Base-by-base conservation (phyloP, 306 rosid genomes). In the Chamaecrista fasciculata region DNA sequence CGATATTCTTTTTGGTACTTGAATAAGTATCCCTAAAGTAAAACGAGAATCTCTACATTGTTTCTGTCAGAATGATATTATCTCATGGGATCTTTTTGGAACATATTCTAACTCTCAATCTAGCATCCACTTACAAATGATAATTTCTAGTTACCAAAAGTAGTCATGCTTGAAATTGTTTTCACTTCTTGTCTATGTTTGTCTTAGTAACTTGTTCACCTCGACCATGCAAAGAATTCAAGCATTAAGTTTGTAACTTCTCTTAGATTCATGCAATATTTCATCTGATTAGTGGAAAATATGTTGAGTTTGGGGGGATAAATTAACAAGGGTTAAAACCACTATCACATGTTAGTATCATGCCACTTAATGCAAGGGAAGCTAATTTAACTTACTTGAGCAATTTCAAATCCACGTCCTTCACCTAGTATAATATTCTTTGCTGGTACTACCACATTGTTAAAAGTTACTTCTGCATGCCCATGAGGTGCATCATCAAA, bases 401-500 rank as follows among this genome's bases (percentile, higher is more conserved):
- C 97, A 57, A 94, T 94, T 88, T 94, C 99, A 71, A 94, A 91
- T 76, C 99, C 97, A 10, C 99, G 86, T 52, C 99, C 97, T 78
- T 94, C 99, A 29, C 99, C 99, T 37, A 89, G 74, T 76, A 94
- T 8, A 73, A 94, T 94, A 72, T 91, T 94, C 53, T 68, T 81
- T 11, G 83, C 92, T 6, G 96, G 92, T 72, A 91, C 97, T 37
- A 63, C 11, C 21, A 91, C 99, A 75, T 91, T 91, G 26, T 87
- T 95, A 75, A 94, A 87, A 64, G 60, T 53, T 73, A 94, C 66
- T 85, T 94, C 99, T 21, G 99, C 99, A 48, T 91, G 99, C 28
- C 97, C 99, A 69, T 91, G 99, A 76, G 99, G 99, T 59, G 97
- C 99, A 66, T 91, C 99, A 75, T 94, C 97, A 80, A 84, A 91